phyloP scores from a whole-genome alignment of 2,329 filamentous ascomycete species.

The Emmonsia crescens region DNA sequence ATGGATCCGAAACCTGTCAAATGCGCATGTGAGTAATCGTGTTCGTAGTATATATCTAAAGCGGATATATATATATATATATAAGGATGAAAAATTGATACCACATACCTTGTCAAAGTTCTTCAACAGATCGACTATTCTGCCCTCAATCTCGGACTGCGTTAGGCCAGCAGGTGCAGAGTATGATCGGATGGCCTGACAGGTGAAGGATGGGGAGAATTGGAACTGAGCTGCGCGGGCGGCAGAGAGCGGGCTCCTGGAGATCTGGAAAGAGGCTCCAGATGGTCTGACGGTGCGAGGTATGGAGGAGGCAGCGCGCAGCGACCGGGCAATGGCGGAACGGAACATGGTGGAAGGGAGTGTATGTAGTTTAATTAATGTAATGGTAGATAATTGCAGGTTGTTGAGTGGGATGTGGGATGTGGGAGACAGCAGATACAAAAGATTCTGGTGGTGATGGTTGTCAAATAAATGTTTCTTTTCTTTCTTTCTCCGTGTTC shows the following conservation, averaged over 20 bases:
- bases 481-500: conserved; percentile 17
- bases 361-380: no score
- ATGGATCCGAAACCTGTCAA: conserved; percentile 37
- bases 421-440: background rate
- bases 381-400: conserved; percentile 4
- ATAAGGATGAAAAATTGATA: background rate
- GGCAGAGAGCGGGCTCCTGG: conserved; percentile 44
- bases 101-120: conserved; percentile 87
- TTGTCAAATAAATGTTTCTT: conserved; percentile 2
- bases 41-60: background rate
- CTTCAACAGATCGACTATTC: conserved; percentile 85
- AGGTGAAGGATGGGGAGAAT: conserved; percentile 50
- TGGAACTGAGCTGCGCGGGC: conserved; percentile 50
- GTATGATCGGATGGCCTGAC: conserved; percentile 71
- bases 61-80: no score
- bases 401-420: background rate
- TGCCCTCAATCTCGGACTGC: conserved; percentile 76
- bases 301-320: conserved; percentile 45
- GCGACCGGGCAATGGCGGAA: conserved; percentile 69
- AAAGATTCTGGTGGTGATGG: conserved; percentile 1
- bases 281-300: conserved; percentile 42
- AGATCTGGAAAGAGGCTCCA: conserved; percentile 49
- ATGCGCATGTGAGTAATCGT: conserved; percentile 13
- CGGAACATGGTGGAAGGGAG: conserved; percentile 68
- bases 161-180: conserved; percentile 67